Base-by-base conservation (phyloP, 1,284 basidiomycete species). In the Anthracocystis panici-leucophaei region DNA sequence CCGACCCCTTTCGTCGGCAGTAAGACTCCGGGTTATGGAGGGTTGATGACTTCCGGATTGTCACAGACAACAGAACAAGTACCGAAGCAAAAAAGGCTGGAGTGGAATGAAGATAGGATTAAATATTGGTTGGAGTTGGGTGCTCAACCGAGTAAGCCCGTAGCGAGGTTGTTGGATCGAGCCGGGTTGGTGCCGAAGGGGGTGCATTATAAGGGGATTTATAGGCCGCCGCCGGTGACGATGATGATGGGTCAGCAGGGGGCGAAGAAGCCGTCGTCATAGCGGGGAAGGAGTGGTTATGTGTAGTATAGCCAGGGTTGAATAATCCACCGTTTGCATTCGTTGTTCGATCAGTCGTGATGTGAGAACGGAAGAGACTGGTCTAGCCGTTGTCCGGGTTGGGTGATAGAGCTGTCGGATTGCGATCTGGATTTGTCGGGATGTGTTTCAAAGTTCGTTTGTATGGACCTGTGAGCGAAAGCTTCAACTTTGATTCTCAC, bases 81-180 rank as follows among this genome's bases (percentile, higher is more conserved):
- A 48, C 80, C 84, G 77, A 57, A 57, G 8, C 87, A 88, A 81
- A 97, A 95, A 86, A 90, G 90, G 25, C 88, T 97, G 57, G 90
- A 92, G 83, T 97, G 94, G 94, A 93, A 94, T 86, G 91, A 92
- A 46, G 90, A 93, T 73, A 90, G 95, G 84, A 94, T 98, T 86
- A 89, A 88, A 66, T 94, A 94, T 84, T 98, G 95, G 95, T 86
- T 98, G 31, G 88, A 88, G 33, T 90, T 92, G 25, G 95, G 94
- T 3, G 95, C 95, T 35, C 87, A 90, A 77, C 95, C 95, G 0
- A 92, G 91, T 51, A 91, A 90, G 78, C 89, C 91, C 7, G 93
- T 93, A 4, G 90, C 92, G 31, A 91, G 89, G 79, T 81, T 97
- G 68, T 86, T 98, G 77, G 91, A 93, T 84, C 87, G 91, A 88